These are phyloP conservation scores for Quaeritorhiza haematococci DNA, from an alignment of 371 early-diverging fungal species.

Conservation along the genomic window DNA sequence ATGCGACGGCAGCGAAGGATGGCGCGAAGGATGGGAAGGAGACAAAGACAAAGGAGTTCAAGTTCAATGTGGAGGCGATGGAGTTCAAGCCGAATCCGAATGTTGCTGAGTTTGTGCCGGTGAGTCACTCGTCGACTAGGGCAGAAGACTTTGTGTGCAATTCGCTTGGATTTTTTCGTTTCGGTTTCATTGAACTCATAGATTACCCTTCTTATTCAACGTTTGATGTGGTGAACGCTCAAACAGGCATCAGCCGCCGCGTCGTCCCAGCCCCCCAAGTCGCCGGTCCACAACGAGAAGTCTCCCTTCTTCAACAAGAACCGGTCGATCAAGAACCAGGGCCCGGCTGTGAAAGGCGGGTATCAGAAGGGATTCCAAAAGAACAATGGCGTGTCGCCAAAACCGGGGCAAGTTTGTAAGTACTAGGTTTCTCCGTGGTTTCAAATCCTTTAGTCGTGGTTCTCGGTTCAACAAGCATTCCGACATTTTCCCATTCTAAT, in stretches of 20 bases:
- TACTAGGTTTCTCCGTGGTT: background rate
- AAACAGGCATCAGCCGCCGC: too few species aligned
- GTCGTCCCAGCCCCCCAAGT: too few species aligned
- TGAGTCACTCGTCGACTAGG: conserved; percentile 7
- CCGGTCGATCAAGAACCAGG: background rate
- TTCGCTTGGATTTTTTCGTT: background rate
- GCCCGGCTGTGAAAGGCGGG: background rate
- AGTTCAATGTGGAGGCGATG: conserved; percentile 78
- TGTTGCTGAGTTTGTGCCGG: conserved; percentile 72
- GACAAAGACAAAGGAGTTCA: conserved; percentile 45
- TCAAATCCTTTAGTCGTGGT: too few species aligned
- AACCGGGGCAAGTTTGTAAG: background rate
- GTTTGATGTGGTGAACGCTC: too few species aligned
- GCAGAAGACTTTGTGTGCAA: background rate
- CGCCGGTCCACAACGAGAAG: too few species aligned
- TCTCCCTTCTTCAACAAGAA: conserved; percentile 10
- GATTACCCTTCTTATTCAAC: background rate
- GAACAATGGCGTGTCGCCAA: conserved; percentile 11
- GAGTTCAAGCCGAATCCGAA: conserved; percentile 85
- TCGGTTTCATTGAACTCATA: background rate
- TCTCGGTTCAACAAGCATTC: conserved; percentile 9
- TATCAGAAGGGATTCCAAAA: conserved; percentile 12
- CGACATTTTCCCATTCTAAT: background rate
- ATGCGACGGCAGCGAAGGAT: conserved; percentile 12
- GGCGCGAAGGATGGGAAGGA: conserved; percentile 17